phyloP scores from a whole-genome alignment of 202 grass and related monocot genomes.

The Carex sylvatica region DNA sequence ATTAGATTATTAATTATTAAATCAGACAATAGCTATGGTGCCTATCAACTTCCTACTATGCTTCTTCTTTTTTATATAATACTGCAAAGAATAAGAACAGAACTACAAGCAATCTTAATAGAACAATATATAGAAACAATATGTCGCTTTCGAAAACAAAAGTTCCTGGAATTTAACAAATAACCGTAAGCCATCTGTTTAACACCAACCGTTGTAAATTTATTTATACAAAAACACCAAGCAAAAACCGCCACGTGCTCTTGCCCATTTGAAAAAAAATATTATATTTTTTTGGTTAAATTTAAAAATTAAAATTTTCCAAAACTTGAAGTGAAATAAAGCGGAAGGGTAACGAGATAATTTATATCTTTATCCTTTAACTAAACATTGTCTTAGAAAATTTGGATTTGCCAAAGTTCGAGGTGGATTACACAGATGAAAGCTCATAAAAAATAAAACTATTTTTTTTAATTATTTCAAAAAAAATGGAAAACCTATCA shows the following conservation, averaged over 20 bases:
- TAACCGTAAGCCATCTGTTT: neutral
- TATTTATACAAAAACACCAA: neutral
- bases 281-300: neutral
- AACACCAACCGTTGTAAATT: neutral
- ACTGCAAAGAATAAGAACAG: neutral
- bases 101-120: neutral
- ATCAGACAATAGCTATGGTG: neutral
- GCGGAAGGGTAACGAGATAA: no score
- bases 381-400: no score
- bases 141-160: neutral
- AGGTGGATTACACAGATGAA: no score
- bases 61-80: neutral
- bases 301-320: neutral
- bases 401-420: no score
- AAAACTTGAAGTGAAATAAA: no score
- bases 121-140: neutral
- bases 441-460: no score
- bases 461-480: no score
- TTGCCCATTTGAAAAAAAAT: neutral
- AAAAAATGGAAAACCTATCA: no score
- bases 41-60: neutral
- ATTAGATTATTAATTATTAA: neutral
- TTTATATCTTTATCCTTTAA: no score
- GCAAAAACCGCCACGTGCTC: neutral
- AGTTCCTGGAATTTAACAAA: neutral